phyloP scores from a whole-genome alignment of 1,284 basidiomycete species.

The Stygiomarasmius scandens region DNA sequence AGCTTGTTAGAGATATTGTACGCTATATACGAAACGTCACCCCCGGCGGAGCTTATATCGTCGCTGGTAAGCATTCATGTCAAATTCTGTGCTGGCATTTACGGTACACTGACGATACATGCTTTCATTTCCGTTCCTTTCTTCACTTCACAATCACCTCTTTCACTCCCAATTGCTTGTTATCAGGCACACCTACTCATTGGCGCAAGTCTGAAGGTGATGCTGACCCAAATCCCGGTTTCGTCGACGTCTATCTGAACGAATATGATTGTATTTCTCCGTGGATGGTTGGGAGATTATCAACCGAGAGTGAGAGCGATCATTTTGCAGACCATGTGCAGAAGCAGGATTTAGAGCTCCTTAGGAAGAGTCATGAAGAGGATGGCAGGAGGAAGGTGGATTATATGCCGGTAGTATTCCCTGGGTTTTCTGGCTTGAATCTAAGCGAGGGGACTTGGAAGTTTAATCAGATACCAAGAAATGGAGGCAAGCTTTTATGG shows the following conservation, averaged over 20 bases:
- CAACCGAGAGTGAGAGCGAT: conserved; percentile 58
- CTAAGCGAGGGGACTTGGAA: conserved; percentile 66
- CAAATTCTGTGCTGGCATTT: not conserved
- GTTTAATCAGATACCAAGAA: conserved; percentile 66
- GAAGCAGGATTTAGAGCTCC: conserved; percentile 60
- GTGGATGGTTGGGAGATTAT: conserved; percentile 74
- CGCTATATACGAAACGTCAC: conserved; percentile 58
- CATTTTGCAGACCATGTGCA: conserved; percentile 60
- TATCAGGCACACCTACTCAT: conserved; percentile 53
- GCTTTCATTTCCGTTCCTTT: not conserved
- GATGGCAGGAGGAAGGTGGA: conserved; percentile 54
- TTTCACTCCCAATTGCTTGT: not conserved
- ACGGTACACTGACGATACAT: not conserved
- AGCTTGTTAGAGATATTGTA: conserved; percentile 54
- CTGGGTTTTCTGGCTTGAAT: conserved; percentile 77
- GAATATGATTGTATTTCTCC: conserved; percentile 77
- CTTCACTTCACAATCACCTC: not conserved
- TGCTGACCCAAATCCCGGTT: conserved; percentile 65
- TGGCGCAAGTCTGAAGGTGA: conserved; percentile 72
- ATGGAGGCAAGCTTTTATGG: conserved; percentile 76
- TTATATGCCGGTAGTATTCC: conserved; percentile 75
- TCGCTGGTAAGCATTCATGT: conserved; percentile 45
- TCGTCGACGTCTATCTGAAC: conserved; percentile 66
- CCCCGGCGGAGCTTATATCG: conserved; percentile 72
- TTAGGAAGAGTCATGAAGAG: conserved; percentile 52